Percentiles rank a stretch among this genome's conserved stretches.
Conservation (phyloP, 1,139 yeast genomes). For the Yamadazyma friedrichii region DNA sequence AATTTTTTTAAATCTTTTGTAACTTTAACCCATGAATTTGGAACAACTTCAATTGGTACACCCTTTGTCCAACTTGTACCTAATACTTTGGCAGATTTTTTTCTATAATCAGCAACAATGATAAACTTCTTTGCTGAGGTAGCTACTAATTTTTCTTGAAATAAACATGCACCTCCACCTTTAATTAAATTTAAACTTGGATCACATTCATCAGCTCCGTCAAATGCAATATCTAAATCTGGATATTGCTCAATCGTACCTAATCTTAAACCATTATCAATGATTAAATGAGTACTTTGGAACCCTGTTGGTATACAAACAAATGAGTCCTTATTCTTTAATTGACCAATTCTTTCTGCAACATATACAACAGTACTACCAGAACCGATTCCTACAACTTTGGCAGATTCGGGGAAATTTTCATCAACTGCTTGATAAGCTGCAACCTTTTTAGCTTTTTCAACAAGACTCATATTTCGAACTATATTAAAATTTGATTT, state of each 20-base stretch:
- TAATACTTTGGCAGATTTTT: constrained; percentile 60
- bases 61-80: constrained; percentile 89
- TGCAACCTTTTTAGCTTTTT: constrained; percentile 76
- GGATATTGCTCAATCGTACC: constrained; percentile 84
- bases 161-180: constrained; percentile 98
- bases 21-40: constrained; percentile 81
- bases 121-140: constrained; percentile 73
- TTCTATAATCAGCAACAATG: constrained; percentile 91
- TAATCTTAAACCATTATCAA: constrained; percentile 73
- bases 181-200: constrained; percentile 74
- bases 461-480: constrained; percentile 34
- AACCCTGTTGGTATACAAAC: constrained; percentile 95
- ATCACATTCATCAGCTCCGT: constrained; percentile 98
- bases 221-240: constrained; percentile 86
- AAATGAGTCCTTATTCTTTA: constrained; percentile 53
- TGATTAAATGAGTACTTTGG: constrained; percentile 84
- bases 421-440: constrained; percentile 94
- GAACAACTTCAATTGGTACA: constrained; percentile 93
- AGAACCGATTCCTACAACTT: constrained; percentile 89
- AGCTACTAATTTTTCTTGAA: constrained; percentile 95
- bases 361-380: constrained; percentile 96
- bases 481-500: not conserved
- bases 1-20: constrained; percentile 55
- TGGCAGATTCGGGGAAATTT: constrained; percentile 68
- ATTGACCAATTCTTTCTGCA: constrained; percentile 88